These are phyloP conservation scores for Panicum hallii DNA, from an alignment of 202 grass and related monocot species.

Conservation along the genomic window DNA sequence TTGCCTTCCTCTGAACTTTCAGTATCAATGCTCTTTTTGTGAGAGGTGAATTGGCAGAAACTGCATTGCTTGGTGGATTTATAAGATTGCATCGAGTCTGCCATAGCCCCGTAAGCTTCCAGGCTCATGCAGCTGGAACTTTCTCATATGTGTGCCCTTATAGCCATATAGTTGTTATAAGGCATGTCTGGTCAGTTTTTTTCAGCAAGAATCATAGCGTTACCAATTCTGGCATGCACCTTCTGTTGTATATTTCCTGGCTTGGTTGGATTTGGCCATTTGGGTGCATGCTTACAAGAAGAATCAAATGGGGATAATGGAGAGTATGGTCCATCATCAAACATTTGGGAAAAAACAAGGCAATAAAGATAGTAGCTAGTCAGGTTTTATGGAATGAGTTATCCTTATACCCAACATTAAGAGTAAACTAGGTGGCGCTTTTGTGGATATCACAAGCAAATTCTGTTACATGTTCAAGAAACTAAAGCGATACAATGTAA, in stretches of 20 bases:
- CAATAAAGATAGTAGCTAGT: neutral
- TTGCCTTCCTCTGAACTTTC: neutral
- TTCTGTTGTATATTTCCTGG: neutral
- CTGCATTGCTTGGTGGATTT: conserved; percentile 6
- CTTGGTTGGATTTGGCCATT: neutral
- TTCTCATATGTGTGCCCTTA: neutral
- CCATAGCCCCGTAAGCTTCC: neutral
- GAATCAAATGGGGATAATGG: neutral
- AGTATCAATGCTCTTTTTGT: neutral
- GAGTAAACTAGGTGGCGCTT: neutral
- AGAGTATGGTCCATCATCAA: neutral
- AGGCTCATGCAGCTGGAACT: neutral
- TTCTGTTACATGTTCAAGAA: no score
- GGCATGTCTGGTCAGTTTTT: no score
- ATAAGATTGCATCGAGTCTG: neutral
- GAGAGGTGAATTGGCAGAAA: neutral
- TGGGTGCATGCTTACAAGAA: neutral
- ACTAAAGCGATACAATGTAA: no score
- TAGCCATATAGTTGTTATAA: no score
- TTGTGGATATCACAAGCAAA: neutral
- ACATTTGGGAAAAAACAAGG: neutral
- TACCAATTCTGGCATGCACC: neutral
- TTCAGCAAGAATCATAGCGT: no score
- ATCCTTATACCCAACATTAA: neutral
- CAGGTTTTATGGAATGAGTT: neutral